Percentiles rank a stretch among this genome's conserved stretches.
Conservation (phyloP, 257 asterid genomes). For the Ilex asprella region DNA sequence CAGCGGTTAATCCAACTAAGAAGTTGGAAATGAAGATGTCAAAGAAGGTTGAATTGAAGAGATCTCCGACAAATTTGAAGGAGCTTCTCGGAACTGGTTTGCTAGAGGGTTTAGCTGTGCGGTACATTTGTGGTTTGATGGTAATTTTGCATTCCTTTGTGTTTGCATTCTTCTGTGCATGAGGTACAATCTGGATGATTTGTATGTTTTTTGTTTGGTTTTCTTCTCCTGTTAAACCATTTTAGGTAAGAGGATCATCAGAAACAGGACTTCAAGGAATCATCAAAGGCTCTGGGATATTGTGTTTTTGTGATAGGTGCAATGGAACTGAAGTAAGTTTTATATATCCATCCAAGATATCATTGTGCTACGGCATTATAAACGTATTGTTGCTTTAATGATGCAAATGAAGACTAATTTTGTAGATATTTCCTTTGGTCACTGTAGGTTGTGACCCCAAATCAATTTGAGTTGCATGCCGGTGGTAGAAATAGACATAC, state of each 20-base stretch:
- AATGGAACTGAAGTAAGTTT: conserved; percentile 48
- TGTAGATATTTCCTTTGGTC: conserved; percentile 9
- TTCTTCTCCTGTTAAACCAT: conserved; percentile 14
- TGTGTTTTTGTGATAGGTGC: conserved; percentile 73
- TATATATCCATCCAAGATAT: background rate
- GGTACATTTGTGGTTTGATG: conserved; percentile 54
- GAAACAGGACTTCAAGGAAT: conserved; percentile 56
- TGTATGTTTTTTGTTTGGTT: conserved; percentile 12
- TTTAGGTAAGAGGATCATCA: conserved; percentile 37
- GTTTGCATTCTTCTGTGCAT: background rate
- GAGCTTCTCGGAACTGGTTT: conserved; percentile 84
- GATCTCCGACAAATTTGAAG: conserved; percentile 51
- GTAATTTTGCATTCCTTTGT: conserved; percentile 24
- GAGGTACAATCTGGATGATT: background rate
- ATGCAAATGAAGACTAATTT: too few relatives aligned
- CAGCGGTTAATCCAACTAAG: conserved; percentile 26
- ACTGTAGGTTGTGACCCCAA: conserved; percentile 70
- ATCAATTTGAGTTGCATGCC: conserved; percentile 76
- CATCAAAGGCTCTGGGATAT: conserved; percentile 58
- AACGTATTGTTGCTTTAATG: background rate
- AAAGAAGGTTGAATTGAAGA: conserved; percentile 48
- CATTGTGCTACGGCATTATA: background rate
- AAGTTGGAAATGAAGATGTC: conserved; percentile 66
- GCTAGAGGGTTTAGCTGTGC: conserved; percentile 70
- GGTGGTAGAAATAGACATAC: conserved; percentile 72